Conservation (phyloP, 208 protist genomes). For the Trypanosoma conorhini region DNA sequence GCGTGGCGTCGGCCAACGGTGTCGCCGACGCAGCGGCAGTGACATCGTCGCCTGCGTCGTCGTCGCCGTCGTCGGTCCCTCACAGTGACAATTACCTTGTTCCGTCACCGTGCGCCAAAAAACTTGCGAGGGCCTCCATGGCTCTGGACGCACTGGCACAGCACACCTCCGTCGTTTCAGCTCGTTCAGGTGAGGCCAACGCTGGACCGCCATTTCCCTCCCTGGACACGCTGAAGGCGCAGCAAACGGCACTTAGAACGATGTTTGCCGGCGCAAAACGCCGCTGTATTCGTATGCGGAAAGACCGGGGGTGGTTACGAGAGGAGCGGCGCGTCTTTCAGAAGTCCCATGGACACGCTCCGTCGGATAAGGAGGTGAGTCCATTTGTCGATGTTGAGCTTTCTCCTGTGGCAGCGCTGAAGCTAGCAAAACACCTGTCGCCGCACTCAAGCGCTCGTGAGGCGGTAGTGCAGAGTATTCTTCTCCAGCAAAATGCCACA, state of each 20-base stretch:
- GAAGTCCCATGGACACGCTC: slow-evolving; percentile 44
- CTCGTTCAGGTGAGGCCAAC: not conserved
- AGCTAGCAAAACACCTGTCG: slow-evolving; percentile 43
- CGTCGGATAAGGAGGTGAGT: slow-evolving; percentile 45
- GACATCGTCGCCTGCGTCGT: not conserved
- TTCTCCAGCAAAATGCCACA: slow-evolving; percentile 59
- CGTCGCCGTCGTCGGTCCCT: not conserved
- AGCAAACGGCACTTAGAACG: slow-evolving; percentile 41
- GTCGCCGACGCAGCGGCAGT: not conserved
- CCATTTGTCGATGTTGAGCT: slow-evolving; percentile 57
- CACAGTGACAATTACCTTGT: slow-evolving; percentile 18
- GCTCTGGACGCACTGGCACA: not conserved
- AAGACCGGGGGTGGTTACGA: slow-evolving; percentile 48
- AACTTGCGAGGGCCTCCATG: slow-evolving; percentile 25
- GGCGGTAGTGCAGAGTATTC: slow-evolving; percentile 39
- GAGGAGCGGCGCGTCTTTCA: slow-evolving; percentile 57
- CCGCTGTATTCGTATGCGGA: slow-evolving; percentile 48
- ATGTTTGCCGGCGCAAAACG: slow-evolving; percentile 39
- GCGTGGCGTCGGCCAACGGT: not conserved
- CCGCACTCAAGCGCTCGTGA: slow-evolving; percentile 35
- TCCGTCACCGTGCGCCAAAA: slow-evolving; percentile 30
- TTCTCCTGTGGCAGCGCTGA: slow-evolving; percentile 61
- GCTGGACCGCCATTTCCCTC: slow-evolving; percentile 1
- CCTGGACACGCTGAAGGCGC: slow-evolving; percentile 3
- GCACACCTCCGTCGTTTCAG: not conserved